Evolutionary conservation across 2,329 filamentous ascomycete genomes (phyloP).

Genomic region (Diaporthe helianthi): DNA sequence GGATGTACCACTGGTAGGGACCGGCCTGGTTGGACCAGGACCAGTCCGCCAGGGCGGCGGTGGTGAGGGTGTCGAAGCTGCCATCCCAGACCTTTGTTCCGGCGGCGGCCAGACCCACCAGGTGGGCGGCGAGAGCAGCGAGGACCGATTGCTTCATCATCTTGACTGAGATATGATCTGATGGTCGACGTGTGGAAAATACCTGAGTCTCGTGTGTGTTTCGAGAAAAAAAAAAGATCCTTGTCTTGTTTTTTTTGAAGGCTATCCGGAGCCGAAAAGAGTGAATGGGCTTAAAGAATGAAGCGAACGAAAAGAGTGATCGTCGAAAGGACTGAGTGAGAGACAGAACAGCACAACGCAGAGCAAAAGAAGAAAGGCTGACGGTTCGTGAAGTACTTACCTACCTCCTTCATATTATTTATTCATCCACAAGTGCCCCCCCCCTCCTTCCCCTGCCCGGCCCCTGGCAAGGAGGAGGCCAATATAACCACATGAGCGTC

Average conservation of each 20-base stretch:
- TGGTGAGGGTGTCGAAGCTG: conserved; percentile 62
- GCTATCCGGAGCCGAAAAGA: conserved; percentile 36
- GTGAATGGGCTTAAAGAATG: conserved; percentile 32
- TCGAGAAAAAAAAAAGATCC: conserved; percentile 24
- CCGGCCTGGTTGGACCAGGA: conserved; percentile 69
- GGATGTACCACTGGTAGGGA: conserved; percentile 76
- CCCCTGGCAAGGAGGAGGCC: conserved; percentile 21
- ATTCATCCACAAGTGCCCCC: no score
- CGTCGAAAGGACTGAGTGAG: conserved; percentile 26
- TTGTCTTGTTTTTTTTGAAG: conserved; percentile 23
- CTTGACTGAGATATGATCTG: conserved; percentile 12
- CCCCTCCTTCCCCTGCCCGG: not conserved
- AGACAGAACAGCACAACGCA: conserved; percentile 22
- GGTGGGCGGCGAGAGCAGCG: conserved; percentile 34
- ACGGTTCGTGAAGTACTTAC: not conserved
- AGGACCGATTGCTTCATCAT: conserved; percentile 33
- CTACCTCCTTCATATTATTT: conserved; percentile 31
- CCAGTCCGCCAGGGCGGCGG: conserved; percentile 62
- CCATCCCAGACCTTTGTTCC: conserved; percentile 66
- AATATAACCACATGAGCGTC: conserved; percentile 32
- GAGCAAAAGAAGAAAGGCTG: not conserved
- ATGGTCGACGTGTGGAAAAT: not conserved
- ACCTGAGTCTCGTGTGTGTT: not conserved
- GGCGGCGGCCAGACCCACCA: conserved; percentile 41
- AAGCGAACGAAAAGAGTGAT: conserved; percentile 32